Base-by-base conservation (phyloP, 192 early-diverging fungal species). In the Coemansia sp. region DNA sequence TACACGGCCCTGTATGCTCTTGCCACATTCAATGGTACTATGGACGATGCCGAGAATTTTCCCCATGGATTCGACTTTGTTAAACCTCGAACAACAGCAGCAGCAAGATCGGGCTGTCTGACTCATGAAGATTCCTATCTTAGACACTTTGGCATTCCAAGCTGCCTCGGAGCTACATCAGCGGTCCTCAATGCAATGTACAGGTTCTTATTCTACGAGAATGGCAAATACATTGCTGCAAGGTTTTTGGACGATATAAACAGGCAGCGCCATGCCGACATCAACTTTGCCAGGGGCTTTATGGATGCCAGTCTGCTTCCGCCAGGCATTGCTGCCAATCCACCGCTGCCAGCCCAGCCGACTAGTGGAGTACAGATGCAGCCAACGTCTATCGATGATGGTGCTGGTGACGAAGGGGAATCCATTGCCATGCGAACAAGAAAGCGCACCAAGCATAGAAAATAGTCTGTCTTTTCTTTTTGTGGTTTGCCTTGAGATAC, bases 1-100 rank as follows among this genome's bases (percentile, higher is more conserved):
- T 71, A 70, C 12, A 54, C 58, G 12, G 18, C 56, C 11, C 32
- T 70, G 4, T 39, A 63, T n/a, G 9, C 44, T 6, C 13, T 70
- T 42, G 21, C 48, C 47, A 48, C 13, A 13, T n/a, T 0, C 48
- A 38, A 49, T 8, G 44, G 19, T 43, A 21, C 8, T 12, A 13
- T 32, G 37, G 19, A 3, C 7, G 13, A 15, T 7, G 19, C 2
- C 18, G 18, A 13, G 26, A 16, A 6, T 0, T 1, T 16, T 10
- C 41, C 40, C 47, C 39, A 9, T 3, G 57, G 56, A 10, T 50
- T 61, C 0, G 56, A 60, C 44, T 54, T 65, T 44, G 6, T 43
- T 2, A 48, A 26, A 5, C 61, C 13, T 8, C 4, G n/a, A 9
- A 68, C 1, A 8, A 44, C 58, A 9, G 57, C 37, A 0, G n/a